Evolutionary conservation across 208 protist species (phyloP).

Genomic region (Phytomonas francai): DNA sequence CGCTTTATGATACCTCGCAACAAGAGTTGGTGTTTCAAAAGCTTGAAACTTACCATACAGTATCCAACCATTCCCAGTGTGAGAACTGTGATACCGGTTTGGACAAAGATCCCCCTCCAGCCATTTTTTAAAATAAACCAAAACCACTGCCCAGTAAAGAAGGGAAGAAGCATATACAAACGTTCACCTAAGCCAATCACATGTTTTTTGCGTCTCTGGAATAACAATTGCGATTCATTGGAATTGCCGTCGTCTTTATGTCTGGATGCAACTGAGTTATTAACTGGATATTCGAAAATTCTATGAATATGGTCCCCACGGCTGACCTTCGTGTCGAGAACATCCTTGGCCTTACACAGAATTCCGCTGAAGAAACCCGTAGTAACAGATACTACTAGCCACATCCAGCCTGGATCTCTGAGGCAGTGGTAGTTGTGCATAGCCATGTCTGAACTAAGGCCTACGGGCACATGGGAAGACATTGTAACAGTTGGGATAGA

Average conservation of each 20-base stretch:
- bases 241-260: background rate
- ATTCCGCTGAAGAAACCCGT: conserved; percentile 69
- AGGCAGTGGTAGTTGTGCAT: background rate
- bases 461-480: background rate
- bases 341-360: conserved; percentile 78
- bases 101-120: conserved; percentile 64
- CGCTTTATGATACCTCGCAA: background rate
- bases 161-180: conserved; percentile 78
- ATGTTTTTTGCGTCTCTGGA: conserved; percentile 12
- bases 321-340: conserved; percentile 44
- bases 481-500: conserved; percentile 5
- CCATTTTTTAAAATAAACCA: conserved; percentile 68
- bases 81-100: conserved; percentile 69
- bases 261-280: background rate
- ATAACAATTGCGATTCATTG: conserved; percentile 18
- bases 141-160: conserved; percentile 85
- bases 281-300: background rate
- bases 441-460: background rate
- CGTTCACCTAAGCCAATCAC: conserved; percentile 49
- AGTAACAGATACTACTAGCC: conserved; percentile 61
- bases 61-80: conserved; percentile 75
- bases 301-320: conserved; percentile 1
- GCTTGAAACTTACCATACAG: conserved; percentile 67
- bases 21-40: conserved; percentile 49
- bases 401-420: conserved; percentile 26